Evolutionary conservation across 495 filamentous ascomycete genomes (phyloP).

Genomic region (Halenospora varia): DNA sequence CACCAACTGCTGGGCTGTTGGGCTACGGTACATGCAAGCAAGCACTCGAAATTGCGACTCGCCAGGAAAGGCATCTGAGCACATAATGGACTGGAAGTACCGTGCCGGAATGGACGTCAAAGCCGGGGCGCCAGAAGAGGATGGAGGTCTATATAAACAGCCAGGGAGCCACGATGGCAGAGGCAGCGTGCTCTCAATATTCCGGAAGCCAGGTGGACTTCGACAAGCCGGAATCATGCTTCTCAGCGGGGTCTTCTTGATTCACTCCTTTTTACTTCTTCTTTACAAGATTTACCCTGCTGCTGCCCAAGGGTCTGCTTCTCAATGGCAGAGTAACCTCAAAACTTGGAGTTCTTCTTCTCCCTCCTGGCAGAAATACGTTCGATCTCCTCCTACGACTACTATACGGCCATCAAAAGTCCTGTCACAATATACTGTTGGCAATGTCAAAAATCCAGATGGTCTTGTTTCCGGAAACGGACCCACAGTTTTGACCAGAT

Average conservation of each 20-base stretch:
- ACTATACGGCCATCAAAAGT: slow-evolving; percentile 15
- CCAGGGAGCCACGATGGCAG: background rate
- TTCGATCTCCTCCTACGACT: slow-evolving; percentile 18
- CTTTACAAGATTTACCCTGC: background rate
- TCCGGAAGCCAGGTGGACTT: background rate
- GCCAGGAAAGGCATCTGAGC: no score
- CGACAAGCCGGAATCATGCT: background rate
- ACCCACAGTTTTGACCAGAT: slow-evolving; percentile 23
- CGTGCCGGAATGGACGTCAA: no score
- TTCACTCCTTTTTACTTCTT: background rate
- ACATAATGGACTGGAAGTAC: no score
- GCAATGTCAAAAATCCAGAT: slow-evolving; percentile 29
- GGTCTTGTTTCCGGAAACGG: slow-evolving; percentile 27
- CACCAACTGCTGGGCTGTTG: no score
- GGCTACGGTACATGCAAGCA: no score
- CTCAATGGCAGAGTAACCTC: slow-evolving; percentile 7
- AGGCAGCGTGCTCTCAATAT: background rate
- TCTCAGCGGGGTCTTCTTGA: background rate
- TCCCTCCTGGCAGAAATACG: slow-evolving; percentile 25
- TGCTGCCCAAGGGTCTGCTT: background rate
- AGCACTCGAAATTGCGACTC: no score
- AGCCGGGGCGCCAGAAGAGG: no score
- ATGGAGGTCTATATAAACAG: background rate
- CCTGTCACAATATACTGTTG: slow-evolving; percentile 16
- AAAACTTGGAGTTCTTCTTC: background rate